Percentiles rank a stretch among this genome's conserved stretches.
phyloP scores from a whole-genome alignment of 805 yeast species.

The Zygoascus ofunaensis region DNA sequence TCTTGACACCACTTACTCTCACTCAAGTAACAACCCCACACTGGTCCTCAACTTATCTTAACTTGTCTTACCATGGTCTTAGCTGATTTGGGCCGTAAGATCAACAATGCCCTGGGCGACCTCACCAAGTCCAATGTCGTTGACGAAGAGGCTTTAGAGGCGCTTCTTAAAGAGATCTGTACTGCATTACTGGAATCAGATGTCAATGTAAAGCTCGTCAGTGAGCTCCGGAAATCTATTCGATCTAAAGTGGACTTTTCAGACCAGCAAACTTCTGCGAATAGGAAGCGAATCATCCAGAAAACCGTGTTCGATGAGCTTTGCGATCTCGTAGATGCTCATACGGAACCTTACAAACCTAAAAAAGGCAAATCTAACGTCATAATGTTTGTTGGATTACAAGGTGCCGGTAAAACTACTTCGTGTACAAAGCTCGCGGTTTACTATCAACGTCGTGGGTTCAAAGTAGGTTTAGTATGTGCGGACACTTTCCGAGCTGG shows the following conservation, averaged over 20 bases:
- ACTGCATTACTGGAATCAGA: conserved; percentile 90
- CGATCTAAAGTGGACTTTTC: conserved; percentile 45
- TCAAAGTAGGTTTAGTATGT: conserved; percentile 92
- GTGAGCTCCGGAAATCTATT: conserved; percentile 63
- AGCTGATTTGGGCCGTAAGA: conserved; percentile 70
- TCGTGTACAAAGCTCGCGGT: conserved; percentile 95
- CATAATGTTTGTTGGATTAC: conserved; percentile 96
- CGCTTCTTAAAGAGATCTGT: conserved; percentile 77
- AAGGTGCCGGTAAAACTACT: conserved; percentile 98
- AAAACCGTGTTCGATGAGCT: conserved; percentile 92
- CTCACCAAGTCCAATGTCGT: conserved; percentile 48
- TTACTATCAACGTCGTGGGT: conserved; percentile 86
- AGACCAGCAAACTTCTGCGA: conserved; percentile 45
- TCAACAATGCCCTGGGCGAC: conserved; percentile 62
- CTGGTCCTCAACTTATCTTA: too few relatives aligned
- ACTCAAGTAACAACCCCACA: too few relatives aligned
- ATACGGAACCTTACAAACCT: conserved; percentile 59
- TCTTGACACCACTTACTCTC: too few relatives aligned
- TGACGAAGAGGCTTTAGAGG: conserved; percentile 56
- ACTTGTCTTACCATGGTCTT: too few relatives aligned
- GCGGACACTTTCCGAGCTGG: conserved; percentile 99
- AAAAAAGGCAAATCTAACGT: conserved; percentile 71
- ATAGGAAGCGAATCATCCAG: conserved; percentile 73
- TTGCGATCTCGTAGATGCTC: conserved; percentile 71
- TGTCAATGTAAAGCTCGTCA: conserved; percentile 80